phyloP scores from a whole-genome alignment of 2,329 filamentous ascomycete genomes.

The Colletotrichum somersetense region DNA sequence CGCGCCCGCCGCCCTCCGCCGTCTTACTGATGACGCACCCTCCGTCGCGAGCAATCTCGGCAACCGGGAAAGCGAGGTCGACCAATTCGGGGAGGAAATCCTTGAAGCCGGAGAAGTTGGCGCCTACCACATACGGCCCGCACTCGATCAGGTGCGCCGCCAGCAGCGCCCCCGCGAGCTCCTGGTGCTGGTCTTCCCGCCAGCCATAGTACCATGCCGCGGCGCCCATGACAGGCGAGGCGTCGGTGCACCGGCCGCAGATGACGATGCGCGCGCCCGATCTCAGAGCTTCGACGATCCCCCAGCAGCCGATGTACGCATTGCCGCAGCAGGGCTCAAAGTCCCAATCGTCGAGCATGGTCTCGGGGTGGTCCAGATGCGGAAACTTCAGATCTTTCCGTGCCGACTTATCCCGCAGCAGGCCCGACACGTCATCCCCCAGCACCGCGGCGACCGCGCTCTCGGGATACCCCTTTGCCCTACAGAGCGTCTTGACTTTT shows the following conservation, averaged over 20 bases:
- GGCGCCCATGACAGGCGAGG: conserved; percentile 63
- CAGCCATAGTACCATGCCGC: conserved; percentile 66
- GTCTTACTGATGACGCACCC: conserved; percentile 57
- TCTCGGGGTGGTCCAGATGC: conserved; percentile 49
- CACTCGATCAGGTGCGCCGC: conserved; percentile 66
- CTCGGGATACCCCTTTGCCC: conserved; percentile 29
- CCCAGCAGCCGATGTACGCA: conserved; percentile 64
- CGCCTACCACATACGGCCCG: conserved; percentile 63
- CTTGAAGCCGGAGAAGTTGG: conserved; percentile 62
- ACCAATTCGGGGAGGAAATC: conserved; percentile 46
- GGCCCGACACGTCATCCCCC: conserved; percentile 29
- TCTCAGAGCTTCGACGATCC: conserved; percentile 54
- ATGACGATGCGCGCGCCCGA: conserved; percentile 57
- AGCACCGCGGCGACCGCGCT: conserved; percentile 27
- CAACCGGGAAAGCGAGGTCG: conserved; percentile 62
- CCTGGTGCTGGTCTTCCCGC: conserved; percentile 58
- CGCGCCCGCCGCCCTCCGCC: conserved; percentile 49
- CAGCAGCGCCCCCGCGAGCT: conserved; percentile 60
- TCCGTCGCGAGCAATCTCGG: conserved; percentile 60
- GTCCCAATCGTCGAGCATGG: conserved; percentile 46
- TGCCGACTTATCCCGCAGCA: neutral
- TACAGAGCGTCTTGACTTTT: conserved; percentile 50
- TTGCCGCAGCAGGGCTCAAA: conserved; percentile 50
- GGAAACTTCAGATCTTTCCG: conserved; percentile 39
- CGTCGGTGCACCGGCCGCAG: conserved; percentile 58